Conservation (phyloP, 1,139 yeast species). For the Nakaseomyces uthaithaninus region DNA sequence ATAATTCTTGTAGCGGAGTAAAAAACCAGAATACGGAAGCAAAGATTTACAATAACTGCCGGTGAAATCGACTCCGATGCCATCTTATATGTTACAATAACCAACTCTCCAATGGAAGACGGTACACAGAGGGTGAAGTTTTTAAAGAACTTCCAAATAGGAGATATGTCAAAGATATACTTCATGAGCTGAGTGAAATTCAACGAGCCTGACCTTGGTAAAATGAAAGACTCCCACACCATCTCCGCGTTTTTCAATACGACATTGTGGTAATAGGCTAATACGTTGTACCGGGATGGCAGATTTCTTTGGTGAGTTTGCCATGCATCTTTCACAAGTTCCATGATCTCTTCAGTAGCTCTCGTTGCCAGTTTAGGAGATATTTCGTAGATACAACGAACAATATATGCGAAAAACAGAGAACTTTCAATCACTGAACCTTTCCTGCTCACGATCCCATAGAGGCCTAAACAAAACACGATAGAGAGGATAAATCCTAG, state of each 20-base stretch:
- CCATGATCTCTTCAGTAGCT: conserved; percentile 36
- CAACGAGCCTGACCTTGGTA: conserved; percentile 15
- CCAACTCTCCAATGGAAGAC: conserved; percentile 38
- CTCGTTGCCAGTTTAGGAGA: conserved; percentile 65
- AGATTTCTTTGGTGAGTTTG: conserved; percentile 29
- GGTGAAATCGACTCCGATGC: conserved; percentile 73
- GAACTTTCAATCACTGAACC: conserved; percentile 90
- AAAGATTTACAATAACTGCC: conserved; percentile 70
- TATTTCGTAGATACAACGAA: conserved; percentile 83
- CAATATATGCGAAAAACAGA: conserved; percentile 78
- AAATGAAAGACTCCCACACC: conserved; percentile 24
- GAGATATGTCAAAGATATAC: conserved; percentile 14
- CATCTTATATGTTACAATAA: conserved; percentile 53
- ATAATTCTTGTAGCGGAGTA: conserved; percentile 91
- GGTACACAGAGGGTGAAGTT: conserved; percentile 41
- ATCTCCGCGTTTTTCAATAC: conserved; percentile 22
- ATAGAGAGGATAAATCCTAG: conserved; percentile 78
- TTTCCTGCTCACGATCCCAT: conserved; percentile 72
- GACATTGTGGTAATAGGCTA: conserved; percentile 23
- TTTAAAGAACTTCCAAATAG: conserved; percentile 38
- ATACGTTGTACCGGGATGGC: conserved; percentile 27
- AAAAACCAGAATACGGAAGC: conserved; percentile 78
- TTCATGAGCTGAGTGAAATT: conserved; percentile 3
- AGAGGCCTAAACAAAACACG: conserved; percentile 65
- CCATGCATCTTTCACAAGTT: conserved; percentile 33